These are phyloP conservation scores for Dichotomocladium elegans DNA, from an alignment of 371 early-diverging fungal species.

Conservation along the genomic window DNA sequence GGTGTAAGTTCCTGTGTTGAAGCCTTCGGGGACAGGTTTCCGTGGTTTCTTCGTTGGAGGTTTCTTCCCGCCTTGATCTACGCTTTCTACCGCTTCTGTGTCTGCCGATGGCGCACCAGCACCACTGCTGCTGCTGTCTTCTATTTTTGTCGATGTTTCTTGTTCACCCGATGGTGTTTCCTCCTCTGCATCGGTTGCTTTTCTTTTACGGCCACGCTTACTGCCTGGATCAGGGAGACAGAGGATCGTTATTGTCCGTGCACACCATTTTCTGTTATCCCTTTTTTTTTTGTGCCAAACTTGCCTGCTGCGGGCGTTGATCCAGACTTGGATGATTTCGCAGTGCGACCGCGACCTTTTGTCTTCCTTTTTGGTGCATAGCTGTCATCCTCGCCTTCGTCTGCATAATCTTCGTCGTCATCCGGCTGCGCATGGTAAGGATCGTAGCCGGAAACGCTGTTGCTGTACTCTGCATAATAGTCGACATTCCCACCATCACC, in stretches of 20 bases:
- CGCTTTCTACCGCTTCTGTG: slow-evolving; percentile 12
- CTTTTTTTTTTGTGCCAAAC: slow-evolving; percentile 12
- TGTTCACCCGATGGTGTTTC: not conserved
- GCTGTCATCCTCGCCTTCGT: slow-evolving; percentile 51
- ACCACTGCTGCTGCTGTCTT: not conserved
- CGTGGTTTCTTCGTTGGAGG: slow-evolving; percentile 29
- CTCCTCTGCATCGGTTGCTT: slow-evolving; percentile 3
- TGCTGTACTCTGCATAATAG: slow-evolving; percentile 66
- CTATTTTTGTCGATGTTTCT: not conserved
- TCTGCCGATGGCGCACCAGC: not conserved
- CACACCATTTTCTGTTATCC: slow-evolving; percentile 22
- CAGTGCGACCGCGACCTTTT: slow-evolving; percentile 15
- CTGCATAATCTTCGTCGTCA: slow-evolving; percentile 47
- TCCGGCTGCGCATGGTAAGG: slow-evolving; percentile 8
- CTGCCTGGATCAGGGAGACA: not conserved
- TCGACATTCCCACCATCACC: slow-evolving; percentile 28
- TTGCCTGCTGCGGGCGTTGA: too few relatives aligned
- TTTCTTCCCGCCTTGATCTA: slow-evolving; percentile 5
- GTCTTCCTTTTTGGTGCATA: slow-evolving; percentile 30
- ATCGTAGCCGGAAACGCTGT: slow-evolving; percentile 28
- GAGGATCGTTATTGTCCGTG: not conserved
- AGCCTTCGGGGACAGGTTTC: slow-evolving; percentile 45
- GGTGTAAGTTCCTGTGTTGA: slow-evolving; percentile 71
- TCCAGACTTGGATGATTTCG: too few relatives aligned
- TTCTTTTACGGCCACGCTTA: slow-evolving; percentile 21